phyloP scores from a whole-genome alignment of 1,284 basidiomycete genomes.

The Schizophyllum amplum region DNA sequence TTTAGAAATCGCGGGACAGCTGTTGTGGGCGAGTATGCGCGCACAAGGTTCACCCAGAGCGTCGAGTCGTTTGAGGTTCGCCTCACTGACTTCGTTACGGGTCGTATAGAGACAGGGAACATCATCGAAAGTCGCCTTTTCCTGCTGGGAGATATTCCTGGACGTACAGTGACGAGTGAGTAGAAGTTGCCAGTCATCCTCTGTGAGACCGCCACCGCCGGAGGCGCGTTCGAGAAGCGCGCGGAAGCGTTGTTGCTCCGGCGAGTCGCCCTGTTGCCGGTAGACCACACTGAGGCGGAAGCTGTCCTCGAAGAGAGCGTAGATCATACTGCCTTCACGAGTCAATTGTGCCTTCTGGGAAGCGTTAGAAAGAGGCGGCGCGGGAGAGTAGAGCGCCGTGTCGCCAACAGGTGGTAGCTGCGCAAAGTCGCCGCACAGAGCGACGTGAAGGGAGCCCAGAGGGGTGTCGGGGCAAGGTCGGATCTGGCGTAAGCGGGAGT shows the following conservation, averaged over 20 bases:
- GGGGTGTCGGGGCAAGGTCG: background rate
- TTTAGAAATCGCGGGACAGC: slow-evolving; percentile 2
- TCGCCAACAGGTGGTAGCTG: background rate
- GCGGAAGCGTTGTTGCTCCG: slow-evolving; percentile 2
- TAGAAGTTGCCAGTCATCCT: slow-evolving; percentile 6
- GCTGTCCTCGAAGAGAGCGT: slow-evolving; percentile 2
- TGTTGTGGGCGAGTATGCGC: slow-evolving; percentile 4
- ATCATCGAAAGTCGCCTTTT: slow-evolving; percentile 1
- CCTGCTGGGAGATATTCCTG: background rate
- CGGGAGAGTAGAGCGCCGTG: too few species aligned
- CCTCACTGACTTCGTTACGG: background rate
- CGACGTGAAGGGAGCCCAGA: background rate
- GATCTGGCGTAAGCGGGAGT: background rate
- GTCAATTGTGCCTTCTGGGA: background rate
- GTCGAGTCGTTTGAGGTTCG: slow-evolving; percentile 1
- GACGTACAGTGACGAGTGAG: background rate
- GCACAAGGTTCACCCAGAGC: slow-evolving; percentile 7
- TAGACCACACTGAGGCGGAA: slow-evolving; percentile 2
- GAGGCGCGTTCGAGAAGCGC: slow-evolving; percentile 4
- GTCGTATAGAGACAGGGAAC: slow-evolving; percentile 8
- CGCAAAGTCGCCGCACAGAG: background rate
- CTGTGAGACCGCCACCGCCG: slow-evolving; percentile 1
- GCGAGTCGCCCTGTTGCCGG: slow-evolving; percentile 5
- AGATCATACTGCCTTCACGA: slow-evolving; percentile 1
- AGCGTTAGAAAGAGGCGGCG: too few species aligned